These are phyloP conservation scores for Nitzschia sp. DNA, from an alignment of 108 stramenopile species.

Conservation along the genomic window DNA sequence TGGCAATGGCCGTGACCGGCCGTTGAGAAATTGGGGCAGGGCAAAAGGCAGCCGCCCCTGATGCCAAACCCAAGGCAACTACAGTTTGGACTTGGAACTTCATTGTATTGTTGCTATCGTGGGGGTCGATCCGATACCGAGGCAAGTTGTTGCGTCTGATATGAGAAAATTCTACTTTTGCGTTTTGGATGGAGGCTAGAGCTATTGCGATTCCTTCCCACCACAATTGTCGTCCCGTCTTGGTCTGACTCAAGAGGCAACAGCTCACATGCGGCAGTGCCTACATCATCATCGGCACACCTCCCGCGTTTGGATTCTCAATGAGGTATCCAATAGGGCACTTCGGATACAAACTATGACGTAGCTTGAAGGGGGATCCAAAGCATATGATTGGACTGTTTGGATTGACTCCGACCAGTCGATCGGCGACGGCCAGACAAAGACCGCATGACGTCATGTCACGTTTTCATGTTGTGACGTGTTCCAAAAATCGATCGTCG, in stretches of 20 bases:
- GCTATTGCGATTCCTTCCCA: not conserved
- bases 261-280: not conserved
- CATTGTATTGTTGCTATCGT: not conserved
- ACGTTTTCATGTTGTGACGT: too few relatives aligned
- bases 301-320: not conserved
- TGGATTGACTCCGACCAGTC: too few relatives aligned
- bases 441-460: not conserved
- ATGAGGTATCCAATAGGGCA: not conserved
- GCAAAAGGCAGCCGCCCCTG: conserved; percentile 15
- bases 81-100: conserved; percentile 17
- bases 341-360: not conserved
- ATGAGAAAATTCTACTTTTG: not conserved
- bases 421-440: not conserved
- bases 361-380: too few relatives aligned
- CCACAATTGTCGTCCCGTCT: not conserved
- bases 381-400: too few relatives aligned
- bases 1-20: not conserved
- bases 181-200: not conserved
- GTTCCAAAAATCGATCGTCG: too few relatives aligned
- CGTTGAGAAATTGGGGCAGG: not conserved
- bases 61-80: conserved; percentile 9
- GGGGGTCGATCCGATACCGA: not conserved
- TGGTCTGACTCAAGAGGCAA: not conserved
- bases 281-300: not conserved
- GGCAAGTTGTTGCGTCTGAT: not conserved